Percentiles rank a stretch among this genome's conserved stretches.
These are phyloP conservation scores for Zasmidium citrigriseum DNA, from an alignment of 2,329 filamentous ascomycete species.

Conservation along the genomic window DNA sequence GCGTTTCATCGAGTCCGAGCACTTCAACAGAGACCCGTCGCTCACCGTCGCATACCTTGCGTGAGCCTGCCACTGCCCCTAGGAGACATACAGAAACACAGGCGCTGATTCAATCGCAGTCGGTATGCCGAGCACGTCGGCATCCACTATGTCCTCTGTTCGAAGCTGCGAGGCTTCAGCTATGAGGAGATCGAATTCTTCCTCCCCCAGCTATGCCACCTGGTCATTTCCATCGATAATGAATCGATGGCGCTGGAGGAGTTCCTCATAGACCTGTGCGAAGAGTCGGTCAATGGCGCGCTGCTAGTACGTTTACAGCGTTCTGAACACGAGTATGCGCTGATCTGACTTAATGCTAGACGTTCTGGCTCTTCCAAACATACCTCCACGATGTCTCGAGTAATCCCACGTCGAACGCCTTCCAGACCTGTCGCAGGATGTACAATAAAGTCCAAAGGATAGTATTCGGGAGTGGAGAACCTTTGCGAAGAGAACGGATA, in stretches of 20 bases:
- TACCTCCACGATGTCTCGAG: slow-evolving; percentile 78
- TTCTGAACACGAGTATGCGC: slow-evolving; percentile 3
- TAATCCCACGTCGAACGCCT: slow-evolving; percentile 73
- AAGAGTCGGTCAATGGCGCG: slow-evolving; percentile 83
- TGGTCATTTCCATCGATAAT: slow-evolving; percentile 84
- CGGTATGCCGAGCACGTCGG: slow-evolving; percentile 88
- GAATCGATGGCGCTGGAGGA: slow-evolving; percentile 90
- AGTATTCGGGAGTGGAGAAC: slow-evolving; percentile 76
- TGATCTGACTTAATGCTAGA: slow-evolving; percentile 55
- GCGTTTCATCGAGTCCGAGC: slow-evolving; percentile 89
- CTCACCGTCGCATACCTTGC: slow-evolving; percentile 86
- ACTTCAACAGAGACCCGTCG: slow-evolving; percentile 89
- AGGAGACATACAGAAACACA: slow-evolving; percentile 2
- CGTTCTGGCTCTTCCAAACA: slow-evolving; percentile 88
- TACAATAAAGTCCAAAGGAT: slow-evolving; percentile 90
- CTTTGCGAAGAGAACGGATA: slow-evolving; percentile 70
- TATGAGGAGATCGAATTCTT: slow-evolving; percentile 95
- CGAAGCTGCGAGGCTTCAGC: slow-evolving; percentile 83
- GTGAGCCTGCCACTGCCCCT: slow-evolving; percentile 55
- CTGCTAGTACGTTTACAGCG: slow-evolving; percentile 64
- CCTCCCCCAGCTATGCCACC: slow-evolving; percentile 80
- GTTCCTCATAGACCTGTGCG: slow-evolving; percentile 81
- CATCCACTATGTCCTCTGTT: slow-evolving; percentile 86
- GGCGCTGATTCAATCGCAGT: slow-evolving; percentile 47
- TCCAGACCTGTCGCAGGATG: slow-evolving; percentile 78